Percentiles rank a stretch among this genome's conserved stretches.
These are phyloP conservation scores for Ustilago loliicola DNA, from an alignment of 1,284 basidiomycete genomes.

Conservation along the genomic window DNA sequence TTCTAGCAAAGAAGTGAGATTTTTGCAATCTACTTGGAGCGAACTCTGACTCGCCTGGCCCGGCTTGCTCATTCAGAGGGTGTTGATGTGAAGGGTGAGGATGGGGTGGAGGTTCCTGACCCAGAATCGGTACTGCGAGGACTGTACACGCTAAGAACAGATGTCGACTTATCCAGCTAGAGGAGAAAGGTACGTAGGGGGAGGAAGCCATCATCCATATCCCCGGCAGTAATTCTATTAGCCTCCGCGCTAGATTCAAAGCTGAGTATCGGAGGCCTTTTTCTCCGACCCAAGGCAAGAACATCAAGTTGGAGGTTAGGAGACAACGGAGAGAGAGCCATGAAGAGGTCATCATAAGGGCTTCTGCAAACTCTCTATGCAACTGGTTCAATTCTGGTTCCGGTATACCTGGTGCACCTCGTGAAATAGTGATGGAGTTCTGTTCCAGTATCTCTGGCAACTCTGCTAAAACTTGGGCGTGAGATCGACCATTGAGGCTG, in stretches of 20 bases:
- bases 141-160: constrained; percentile 39
- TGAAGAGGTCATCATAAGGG: constrained; percentile 29
- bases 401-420: constrained; percentile 1
- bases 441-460: constrained; percentile 21
- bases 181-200: constrained; percentile 30
- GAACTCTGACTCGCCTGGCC: constrained; percentile 15
- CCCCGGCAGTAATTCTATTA: constrained; percentile 35
- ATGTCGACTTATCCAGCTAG: constrained; percentile 37
- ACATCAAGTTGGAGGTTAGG: constrained; percentile 36
- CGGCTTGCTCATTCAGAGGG: neutral
- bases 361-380: constrained; percentile 33
- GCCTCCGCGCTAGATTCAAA: constrained; percentile 33
- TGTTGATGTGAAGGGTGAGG: neutral
- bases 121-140: constrained; percentile 29
- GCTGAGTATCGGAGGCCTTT: constrained; percentile 17
- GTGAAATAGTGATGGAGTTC: neutral
- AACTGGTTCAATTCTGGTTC: constrained; percentile 17
- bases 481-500: neutral
- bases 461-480: constrained; percentile 21
- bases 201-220: constrained; percentile 38
- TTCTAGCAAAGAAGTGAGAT: constrained; percentile 11
- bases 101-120: constrained; percentile 11
- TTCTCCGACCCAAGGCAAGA: constrained; percentile 32
- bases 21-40: constrained; percentile 20
- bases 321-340: constrained; percentile 28